Percentiles rank a stretch among this genome's conserved stretches.
These are phyloP conservation scores for Backusella macrospora DNA, from an alignment of 192 early-diverging fungal species.

Conservation along the genomic window DNA sequence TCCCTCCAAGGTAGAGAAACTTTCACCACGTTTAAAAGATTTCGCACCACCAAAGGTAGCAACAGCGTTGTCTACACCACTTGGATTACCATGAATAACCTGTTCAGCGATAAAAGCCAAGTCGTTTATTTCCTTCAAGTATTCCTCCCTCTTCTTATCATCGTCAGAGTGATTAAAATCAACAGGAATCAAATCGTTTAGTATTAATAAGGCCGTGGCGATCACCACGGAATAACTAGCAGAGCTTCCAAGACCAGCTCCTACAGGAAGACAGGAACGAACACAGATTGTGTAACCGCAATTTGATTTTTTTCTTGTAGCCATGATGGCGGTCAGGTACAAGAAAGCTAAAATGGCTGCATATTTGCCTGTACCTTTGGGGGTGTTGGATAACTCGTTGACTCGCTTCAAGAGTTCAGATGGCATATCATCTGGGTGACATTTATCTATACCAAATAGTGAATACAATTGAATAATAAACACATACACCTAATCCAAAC, in stretches of 20 bases:
- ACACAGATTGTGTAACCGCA: conserved; percentile 65
- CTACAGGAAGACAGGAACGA: conserved; percentile 82
- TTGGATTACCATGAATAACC: conserved; percentile 94
- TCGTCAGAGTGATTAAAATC: not conserved
- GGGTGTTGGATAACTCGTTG: conserved; percentile 35
- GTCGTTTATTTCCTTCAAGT: conserved; percentile 69
- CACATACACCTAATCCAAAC: not conserved
- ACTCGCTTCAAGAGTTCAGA: conserved; percentile 33
- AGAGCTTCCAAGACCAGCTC: conserved; percentile 95
- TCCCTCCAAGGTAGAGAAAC: conserved; percentile 49
- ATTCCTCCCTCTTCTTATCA: conserved; percentile 17
- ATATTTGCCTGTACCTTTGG: conserved; percentile 38
- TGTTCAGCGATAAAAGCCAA: conserved; percentile 94
- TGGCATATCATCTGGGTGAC: conserved; percentile 46
- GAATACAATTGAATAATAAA: not conserved
- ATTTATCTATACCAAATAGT: conserved; percentile 23
- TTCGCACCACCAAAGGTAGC: conserved; percentile 87
- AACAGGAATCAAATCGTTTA: conserved; percentile 46
- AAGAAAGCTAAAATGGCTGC: conserved; percentile 69
- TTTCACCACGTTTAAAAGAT: conserved; percentile 64
- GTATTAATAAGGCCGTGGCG: conserved; percentile 72
- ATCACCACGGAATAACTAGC: conserved; percentile 86
- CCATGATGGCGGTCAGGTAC: conserved; percentile 52
- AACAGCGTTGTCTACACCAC: conserved; percentile 94
- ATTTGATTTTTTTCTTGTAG: not conserved